Base-by-base conservation (phyloP, 805 yeast species). In the Spathaspora passalidarum region DNA sequence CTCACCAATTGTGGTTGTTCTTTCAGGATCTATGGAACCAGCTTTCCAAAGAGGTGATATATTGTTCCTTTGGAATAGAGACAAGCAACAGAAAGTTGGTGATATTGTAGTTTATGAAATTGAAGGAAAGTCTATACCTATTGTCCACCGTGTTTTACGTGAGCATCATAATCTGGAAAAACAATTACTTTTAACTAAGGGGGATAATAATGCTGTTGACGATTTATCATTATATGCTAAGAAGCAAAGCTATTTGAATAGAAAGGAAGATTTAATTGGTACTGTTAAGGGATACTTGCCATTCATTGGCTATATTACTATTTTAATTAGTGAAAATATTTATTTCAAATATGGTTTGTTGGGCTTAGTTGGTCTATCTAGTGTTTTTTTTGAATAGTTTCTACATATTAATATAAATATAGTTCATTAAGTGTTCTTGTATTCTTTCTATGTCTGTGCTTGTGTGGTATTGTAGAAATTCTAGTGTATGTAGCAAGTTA, bases 21-120 rank as follows among this genome's bases (percentile, higher is more conserved):
- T 94, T 41, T 90, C 98, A 1, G 99, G 99, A 5, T 92, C 98
- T 2, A 94, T 94, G 99, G 99, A 94, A 64, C 99, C 99, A 2
- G 99, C 99, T 1, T 94, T 94, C 76, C 97, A 94, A 68, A 80
- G 99, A 68, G 99, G 99, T 42, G 99, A 94, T 62, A 84, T 94
- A 14, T 69, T 94, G 50, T 84, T 94, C 57, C 72, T 94, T 46
- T 91, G 96, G 96, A 94, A 94, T 66, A 76, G 97, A 54, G 82
- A 85, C 46, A 59, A 68, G 17, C 62, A 65, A 23, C 81, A 83
- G 17, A 71, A 79, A 39, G 94, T 91, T 1, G 99, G 99, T 18
- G 99, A 94, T 57, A 76, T 94, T 19, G 98, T 94, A 11, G 98
- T 94, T 5, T 94, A 94, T 61, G 90, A 94, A 56, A 79, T 90